phyloP scores from a whole-genome alignment of 73 alveolate genomes.

The Urostyla sp. region DNA sequence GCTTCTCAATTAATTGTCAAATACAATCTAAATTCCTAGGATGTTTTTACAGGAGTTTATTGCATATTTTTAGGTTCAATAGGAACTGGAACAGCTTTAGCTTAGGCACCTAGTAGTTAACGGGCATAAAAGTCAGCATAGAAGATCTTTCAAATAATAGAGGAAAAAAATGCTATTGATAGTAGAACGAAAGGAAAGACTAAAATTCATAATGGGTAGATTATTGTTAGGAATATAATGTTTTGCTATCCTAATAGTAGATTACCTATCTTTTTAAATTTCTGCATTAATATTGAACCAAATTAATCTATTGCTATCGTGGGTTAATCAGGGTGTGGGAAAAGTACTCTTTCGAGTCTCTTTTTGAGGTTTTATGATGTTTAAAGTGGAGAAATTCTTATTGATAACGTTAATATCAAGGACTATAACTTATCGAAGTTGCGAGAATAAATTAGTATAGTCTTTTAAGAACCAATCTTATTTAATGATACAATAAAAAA shows the following conservation, averaged over 20 bases:
- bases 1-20: neutral
- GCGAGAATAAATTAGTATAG: conserved; percentile 70
- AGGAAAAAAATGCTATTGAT: neutral
- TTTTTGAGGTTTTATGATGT: conserved; percentile 63
- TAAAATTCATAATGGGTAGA: neutral
- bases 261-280: neutral
- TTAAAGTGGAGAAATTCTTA: conserved; percentile 54
- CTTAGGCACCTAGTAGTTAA: conserved; percentile 74
- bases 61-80: neutral
- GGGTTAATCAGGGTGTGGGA: conserved; percentile 85
- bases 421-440: conserved; percentile 61
- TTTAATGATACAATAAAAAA: conserved; percentile 71
- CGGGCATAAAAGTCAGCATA: conserved; percentile 56
- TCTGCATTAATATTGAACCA: neutral
- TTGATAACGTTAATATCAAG: conserved; percentile 71
- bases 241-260: conserved; percentile 16
- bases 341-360: conserved; percentile 66
- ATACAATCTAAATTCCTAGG: conserved; percentile 59
- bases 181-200: neutral
- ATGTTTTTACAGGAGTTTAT: conserved; percentile 10
- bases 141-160: conserved; percentile 48
- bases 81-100: conserved; percentile 39
- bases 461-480: conserved; percentile 74
- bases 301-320: conserved; percentile 35
- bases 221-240: neutral